Percentiles rank a stretch among this genome's conserved stretches.
phyloP scores from a whole-genome alignment of 202 grass and related monocot genomes.

The Brachypodium distachyon region DNA sequence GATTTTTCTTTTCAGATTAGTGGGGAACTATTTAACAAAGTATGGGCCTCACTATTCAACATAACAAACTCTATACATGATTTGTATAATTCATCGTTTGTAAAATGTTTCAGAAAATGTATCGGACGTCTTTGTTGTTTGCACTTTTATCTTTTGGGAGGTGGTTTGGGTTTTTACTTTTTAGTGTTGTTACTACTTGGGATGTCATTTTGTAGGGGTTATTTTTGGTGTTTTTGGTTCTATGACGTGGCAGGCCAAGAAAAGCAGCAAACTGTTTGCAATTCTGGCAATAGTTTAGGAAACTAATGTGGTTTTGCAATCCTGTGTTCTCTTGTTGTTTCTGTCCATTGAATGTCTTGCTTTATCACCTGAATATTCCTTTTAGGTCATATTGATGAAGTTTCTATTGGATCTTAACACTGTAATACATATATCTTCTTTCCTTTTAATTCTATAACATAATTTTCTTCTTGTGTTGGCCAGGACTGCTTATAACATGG shows the following conservation, averaged over 20 bases:
- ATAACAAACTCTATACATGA: not conserved
- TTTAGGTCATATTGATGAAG: not conserved
- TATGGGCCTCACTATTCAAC: not conserved
- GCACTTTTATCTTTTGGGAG: not conserved
- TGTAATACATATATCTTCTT: not conserved
- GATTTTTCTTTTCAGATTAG: not conserved
- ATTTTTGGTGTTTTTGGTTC: not conserved
- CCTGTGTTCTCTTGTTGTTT: not conserved
- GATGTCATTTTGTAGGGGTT: not conserved
- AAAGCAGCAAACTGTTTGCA: not conserved
- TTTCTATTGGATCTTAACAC: not conserved
- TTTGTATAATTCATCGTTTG: not conserved
- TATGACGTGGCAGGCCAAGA: not conserved
- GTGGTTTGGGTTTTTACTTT: not conserved
- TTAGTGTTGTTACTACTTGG: not conserved
- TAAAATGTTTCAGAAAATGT: not conserved
- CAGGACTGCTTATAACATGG: slow-evolving; percentile 68
- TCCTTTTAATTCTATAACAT: not conserved
- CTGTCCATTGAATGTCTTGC: not conserved
- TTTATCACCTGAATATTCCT: not conserved
- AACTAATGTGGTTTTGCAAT: not conserved
- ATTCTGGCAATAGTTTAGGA: not conserved
- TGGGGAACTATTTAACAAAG: not conserved
- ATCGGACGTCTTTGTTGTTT: not conserved
- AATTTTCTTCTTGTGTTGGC: not conserved